Evolutionary conservation across 306 rosid species (phyloP), one percentile per base, ranked within the genome.

Genomic region (Trichosanthes cucumerina): DNA sequence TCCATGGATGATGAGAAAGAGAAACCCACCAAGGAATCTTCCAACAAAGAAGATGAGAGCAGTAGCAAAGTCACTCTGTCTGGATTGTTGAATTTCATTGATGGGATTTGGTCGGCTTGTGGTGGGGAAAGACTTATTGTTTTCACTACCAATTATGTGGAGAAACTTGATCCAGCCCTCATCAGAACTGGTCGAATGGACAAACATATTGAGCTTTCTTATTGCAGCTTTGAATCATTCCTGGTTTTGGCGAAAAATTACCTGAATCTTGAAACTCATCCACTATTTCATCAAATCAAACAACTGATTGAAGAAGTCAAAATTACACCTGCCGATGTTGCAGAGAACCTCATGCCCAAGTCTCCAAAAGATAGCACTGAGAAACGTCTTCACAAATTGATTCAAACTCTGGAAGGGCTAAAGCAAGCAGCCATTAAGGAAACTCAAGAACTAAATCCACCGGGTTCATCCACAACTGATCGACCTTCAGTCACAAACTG

Each of bases 141-240:
- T 56, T 93, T 93, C 70, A 93, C 98, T 0, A 93, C 98, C 2
- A 93, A 89, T 58, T 85, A 91, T 88, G 93, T 88, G 66, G 96
- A 91, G 83, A 93, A 90, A 80, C 93, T 93, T 82, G 98, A 93
- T 70, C 96, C 95, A 9, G 98, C 98, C 6, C 85, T 93, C 23
- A 91, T 93, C 15, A 86, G 96, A 78, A 88, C 95, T 82, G 98
- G 96, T 41, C 82, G 96, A 64, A 93, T 93, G 98, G 98, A 93
- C 83, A 93, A 88, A 77, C 96, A 91, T 53, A 88, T 93, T 60
- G 88, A 91, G 81, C 92, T 93, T 10, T 88, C 96, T 2, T 91
- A 88, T 70, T 93, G 98, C 71, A 85, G 86, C 38, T 91, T 89
- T 79, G 88, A 89, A 43, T 94, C 90, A 47, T 91, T 93, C 78